Percentiles rank a stretch among this genome's conserved stretches.
Conservation (phyloP, 805 yeast genomes). For the Schizosaccharomyces osmophilus region DNA sequence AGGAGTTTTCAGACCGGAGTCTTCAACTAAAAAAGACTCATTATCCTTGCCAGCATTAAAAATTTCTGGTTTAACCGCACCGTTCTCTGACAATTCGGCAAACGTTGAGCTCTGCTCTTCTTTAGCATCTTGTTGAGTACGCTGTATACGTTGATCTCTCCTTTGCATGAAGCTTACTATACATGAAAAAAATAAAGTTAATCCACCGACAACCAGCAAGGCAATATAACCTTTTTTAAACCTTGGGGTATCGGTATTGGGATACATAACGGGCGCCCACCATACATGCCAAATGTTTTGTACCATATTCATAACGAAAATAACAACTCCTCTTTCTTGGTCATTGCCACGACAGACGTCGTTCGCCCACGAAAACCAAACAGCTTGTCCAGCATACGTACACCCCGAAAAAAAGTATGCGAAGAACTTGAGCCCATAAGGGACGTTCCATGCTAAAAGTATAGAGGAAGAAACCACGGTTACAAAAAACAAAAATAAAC, state of each 20-base stretch:
- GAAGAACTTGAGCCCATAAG: slow-evolving; percentile 34
- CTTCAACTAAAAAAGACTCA: too few species aligned
- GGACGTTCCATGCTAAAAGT: slow-evolving; percentile 31
- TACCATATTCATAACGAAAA: not conserved
- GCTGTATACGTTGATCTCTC: not conserved
- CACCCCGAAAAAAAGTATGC: slow-evolving; percentile 17
- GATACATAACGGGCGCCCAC: not conserved
- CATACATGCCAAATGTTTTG: not conserved
- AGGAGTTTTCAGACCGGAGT: too few species aligned
- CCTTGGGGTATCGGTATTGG: not conserved
- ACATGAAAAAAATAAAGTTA: not conserved
- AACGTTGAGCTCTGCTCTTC: not conserved
- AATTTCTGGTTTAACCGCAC: too few species aligned
- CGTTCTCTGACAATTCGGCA: too few species aligned
- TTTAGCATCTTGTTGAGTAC: not conserved
- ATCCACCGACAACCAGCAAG: not conserved
- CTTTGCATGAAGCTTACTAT: not conserved
- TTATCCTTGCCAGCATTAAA: too few species aligned
- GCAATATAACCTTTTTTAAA: not conserved
- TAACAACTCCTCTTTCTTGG: not conserved
- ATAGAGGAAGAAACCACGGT: slow-evolving; percentile 17
- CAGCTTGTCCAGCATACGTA: slow-evolving; percentile 6
- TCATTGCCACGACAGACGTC: not conserved
- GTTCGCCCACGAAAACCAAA: slow-evolving; percentile 3
- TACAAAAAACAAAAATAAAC: not conserved